Evolutionary conservation across 345 rosid genomes (phyloP), one percentile per base, ranked within the genome.

Genomic region (Ailanthus altissimus): DNA sequence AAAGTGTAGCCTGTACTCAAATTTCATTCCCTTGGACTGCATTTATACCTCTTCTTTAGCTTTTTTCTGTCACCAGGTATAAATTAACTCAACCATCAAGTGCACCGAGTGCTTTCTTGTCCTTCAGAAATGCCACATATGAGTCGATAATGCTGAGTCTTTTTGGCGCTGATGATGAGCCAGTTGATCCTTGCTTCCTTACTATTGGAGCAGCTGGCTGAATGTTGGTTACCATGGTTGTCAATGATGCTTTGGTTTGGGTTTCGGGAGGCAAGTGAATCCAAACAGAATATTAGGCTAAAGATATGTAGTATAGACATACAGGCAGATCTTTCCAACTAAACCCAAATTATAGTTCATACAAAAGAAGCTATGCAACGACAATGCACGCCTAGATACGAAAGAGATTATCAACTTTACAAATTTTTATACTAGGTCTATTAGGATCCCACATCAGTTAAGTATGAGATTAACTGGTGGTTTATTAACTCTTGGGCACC

Each of bases 61-160:
- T 28, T 47, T 46, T 67, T 46, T 11, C 54, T 10, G 6, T 64
- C 42, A 21, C 16, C 47, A 38, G 12, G 62, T 38, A 67, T 38
- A 21, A 50, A 51, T 6, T 36, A n/a, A 11, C 63, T 89, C 85
- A 96, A 71, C 91, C 75, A 78, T 96, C 99, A 71, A 96, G 97
- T 0, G 98, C 99, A 46, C 99, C 99, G 5, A 96, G 97, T 36
- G 98, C 98, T 85, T 96, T 93, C 99, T 93, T 96, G 87, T 96
- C 99, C 74, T 93, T 98, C 74, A 96, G 78, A 85, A 93, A 96
- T 67, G 98, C 95, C 40, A 62, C 72, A 76, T 96, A 96, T 0
- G 98, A 92, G 80, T 96, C 98, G 72, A 93, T 97, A 53, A 93
- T 90, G 85, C 97, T 92, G 81, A 77, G 87, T 56, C 85, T 58